Base-by-base conservation (phyloP, 2,329 filamentous ascomycete genomes). In the Pyrenochaeta sp. region DNA sequence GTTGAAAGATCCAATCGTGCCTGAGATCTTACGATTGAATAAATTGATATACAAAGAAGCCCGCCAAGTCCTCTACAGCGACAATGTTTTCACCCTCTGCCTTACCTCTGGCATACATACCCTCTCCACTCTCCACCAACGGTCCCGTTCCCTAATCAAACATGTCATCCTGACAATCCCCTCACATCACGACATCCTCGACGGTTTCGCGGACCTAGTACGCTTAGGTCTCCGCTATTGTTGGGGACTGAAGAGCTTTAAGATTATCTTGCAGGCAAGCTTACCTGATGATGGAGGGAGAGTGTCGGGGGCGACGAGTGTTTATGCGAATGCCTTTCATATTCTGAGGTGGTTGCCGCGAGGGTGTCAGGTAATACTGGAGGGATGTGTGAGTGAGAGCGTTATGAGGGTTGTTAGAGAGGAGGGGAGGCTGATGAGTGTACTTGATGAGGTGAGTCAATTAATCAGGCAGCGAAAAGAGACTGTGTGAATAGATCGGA, bases 271-370 rank as follows among this genome's bases (percentile, higher is more conserved):
- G 47, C 77, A 72, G 22, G 61, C 67, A 3, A 67, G 66, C 40
- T 58, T 77, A 19, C 73, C 74, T 0, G 71, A 73, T 40, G 74
- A 76, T 30, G 60, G 40, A 22, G 42, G 65, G n/a, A 36, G 58
- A 8, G 49, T 61, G 9, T 59, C 52, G 1, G 73, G 75, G 8
- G 77, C 78, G 27, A 79, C 76, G 2, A 80, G 77, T 25, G 78
- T 81, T 7, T 81, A 82, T 54, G 79, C 79, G 13, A 81, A 81
- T 54, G 80, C 79, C 0, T 82, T 82, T 56, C 80, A 81, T 56
- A 81, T 81, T 34, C 64, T 82, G 37, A 61, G 80, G 13, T 82
- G 80, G 80, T 61, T 82, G 56, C 80, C 80, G 2, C 69, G 76
- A 60, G 69, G 73, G n/a, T 80, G 78, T 50, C 72, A 73, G 48